Conservation (phyloP, 2,329 filamentous ascomycete genomes). For the Fusarium papillatum region DNA sequence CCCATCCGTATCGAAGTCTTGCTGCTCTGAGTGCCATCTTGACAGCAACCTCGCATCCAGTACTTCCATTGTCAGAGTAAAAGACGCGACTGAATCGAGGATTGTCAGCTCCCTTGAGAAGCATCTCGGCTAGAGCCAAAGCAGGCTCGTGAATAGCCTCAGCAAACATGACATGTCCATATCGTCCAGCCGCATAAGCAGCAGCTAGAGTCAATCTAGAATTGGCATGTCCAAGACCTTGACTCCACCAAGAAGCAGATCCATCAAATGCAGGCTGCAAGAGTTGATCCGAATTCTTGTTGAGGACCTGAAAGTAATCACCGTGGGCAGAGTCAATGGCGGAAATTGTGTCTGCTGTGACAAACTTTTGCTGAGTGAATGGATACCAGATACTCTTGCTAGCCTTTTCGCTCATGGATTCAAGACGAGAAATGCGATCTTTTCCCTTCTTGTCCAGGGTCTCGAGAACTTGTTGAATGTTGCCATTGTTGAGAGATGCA, state of each 20-base stretch:
- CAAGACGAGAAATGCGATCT: slow-evolving; percentile 68
- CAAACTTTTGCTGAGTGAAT: slow-evolving; percentile 83
- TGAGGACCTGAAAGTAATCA: slow-evolving; percentile 79
- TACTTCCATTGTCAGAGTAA: slow-evolving; percentile 88
- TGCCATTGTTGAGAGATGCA: slow-evolving; percentile 54
- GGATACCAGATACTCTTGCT: slow-evolving; percentile 84
- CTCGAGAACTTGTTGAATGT: slow-evolving; percentile 61
- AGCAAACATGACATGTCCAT: slow-evolving; percentile 92
- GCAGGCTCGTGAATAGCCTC: slow-evolving; percentile 85
- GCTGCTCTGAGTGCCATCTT: slow-evolving; percentile 87
- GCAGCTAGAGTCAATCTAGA: slow-evolving; percentile 79
- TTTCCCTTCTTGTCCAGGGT: slow-evolving; percentile 67
- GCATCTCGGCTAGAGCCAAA: slow-evolving; percentile 73
- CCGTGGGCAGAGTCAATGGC: slow-evolving; percentile 86
- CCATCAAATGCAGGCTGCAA: slow-evolving; percentile 79
- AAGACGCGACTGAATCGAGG: slow-evolving; percentile 79
- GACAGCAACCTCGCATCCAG: slow-evolving; percentile 85
- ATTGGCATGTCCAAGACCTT: slow-evolving; percentile 86
- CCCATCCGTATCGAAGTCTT: slow-evolving; percentile 76
- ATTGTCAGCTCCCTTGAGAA: slow-evolving; percentile 73
- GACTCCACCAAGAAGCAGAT: slow-evolving; percentile 93
- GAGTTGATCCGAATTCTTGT: slow-evolving; percentile 11
- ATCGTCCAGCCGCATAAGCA: slow-evolving; percentile 85
- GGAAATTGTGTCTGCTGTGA: slow-evolving; percentile 73
- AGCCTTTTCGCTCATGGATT: slow-evolving; percentile 73